Base-by-base conservation (phyloP, 768 basidiomycete species). In the Astraeus odoratus region DNA sequence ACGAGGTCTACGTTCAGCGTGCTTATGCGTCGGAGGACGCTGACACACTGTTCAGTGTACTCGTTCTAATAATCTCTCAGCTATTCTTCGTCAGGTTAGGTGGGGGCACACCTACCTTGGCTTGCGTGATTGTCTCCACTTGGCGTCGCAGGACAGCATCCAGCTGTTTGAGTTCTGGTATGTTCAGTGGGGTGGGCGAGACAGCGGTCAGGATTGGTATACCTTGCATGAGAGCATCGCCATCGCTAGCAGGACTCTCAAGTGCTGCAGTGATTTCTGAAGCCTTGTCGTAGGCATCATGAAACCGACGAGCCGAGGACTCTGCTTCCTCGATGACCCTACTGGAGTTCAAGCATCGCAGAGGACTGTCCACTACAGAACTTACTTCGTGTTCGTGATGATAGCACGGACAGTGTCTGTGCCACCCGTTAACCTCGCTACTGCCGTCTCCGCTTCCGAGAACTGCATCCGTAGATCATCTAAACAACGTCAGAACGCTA, bases 1-100 rank as follows among this genome's bases (percentile, higher is more conserved):
- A 92, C 77, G 30, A 97, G 75, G 46, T 85, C 82, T 48, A 81
- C 81, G 64, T 98, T 96, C 26, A 96, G 70, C 12, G 69, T 58
- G 49, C 89, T 86, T 50, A 96, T 86, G 45, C 77, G 79, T 30
- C 84, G 82, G 5, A 98, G 72, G 13, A 75, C 70, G 8, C 70
- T 61, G 20, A 96, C 65, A 52, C 73, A 79, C 56, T 81, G 79
- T 39, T 76, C 76, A 2, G 84, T 88, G 55, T 80, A 85, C 5
- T 75, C 67, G 54, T 90, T 90, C 85, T 91, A 49, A 48, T n/a
- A 47, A 57, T 60, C 50, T 22, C 42, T 43, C 50, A 43, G 52
- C 65, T 40, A 67, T 57, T 50, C 50, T 55, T n/a, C n/a, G 48
- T 49, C 34, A n/a, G 8, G 13, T 36, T 23, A 20, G 5, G 18